Evolutionary conservation across 2,329 filamentous ascomycete species (phyloP).

Genomic region (Nemania sp.): DNA sequence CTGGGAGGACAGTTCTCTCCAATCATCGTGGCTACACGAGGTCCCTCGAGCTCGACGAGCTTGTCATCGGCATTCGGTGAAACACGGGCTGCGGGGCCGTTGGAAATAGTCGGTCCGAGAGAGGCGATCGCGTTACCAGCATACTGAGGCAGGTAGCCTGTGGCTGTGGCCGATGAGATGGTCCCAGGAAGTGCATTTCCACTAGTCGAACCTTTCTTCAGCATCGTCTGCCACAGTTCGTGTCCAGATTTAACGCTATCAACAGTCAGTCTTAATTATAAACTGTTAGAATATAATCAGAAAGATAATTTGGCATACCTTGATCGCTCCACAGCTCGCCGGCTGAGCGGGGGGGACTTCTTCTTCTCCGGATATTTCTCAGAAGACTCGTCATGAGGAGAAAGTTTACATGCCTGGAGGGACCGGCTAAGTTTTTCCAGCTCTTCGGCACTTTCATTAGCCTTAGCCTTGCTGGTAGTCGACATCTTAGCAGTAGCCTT

Average conservation of each 20-base stretch:
- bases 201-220: conserved; percentile 65
- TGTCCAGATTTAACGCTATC: conserved; percentile 57
- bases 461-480: conserved; percentile 9
- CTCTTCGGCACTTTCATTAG: conserved; percentile 27
- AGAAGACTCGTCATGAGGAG: conserved; percentile 31
- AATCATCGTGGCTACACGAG: conserved; percentile 49
- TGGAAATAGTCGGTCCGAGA: conserved; percentile 58
- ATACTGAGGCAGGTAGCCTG: conserved; percentile 66
- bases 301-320: conserved; percentile 44
- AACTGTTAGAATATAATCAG: background rate
- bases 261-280: conserved; percentile 29
- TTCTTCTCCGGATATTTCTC: conserved; percentile 39
- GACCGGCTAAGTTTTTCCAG: conserved; percentile 32
- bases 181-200: conserved; percentile 60
- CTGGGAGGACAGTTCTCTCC: conserved; percentile 61
- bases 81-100: conserved; percentile 50
- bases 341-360: conserved; percentile 35
- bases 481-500: conserved; percentile 29
- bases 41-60: conserved; percentile 41
- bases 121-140: conserved; percentile 65
- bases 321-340: conserved; percentile 47
- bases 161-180: conserved; percentile 65
- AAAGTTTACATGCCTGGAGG: conserved; percentile 30
- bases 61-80: conserved; percentile 46
- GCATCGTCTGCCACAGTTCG: conserved; percentile 63